Evolutionary conservation across 352 stramenopile genomes (phyloP).

Genomic region (Thraustochytrium striatum): DNA sequence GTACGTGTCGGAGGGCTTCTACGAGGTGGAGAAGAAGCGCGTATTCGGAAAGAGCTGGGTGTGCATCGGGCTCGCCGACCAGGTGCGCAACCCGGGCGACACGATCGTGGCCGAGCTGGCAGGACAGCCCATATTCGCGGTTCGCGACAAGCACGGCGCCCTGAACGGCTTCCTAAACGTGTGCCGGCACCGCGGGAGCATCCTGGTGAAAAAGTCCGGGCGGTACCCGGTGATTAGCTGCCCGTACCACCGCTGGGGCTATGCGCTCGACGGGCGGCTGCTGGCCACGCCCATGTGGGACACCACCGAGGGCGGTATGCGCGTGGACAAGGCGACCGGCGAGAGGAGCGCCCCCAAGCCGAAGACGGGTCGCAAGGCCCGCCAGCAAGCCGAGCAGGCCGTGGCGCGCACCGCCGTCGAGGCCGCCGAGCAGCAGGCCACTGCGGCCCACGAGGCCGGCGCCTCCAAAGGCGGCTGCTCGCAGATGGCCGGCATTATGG

Average conservation of each 20-base stretch:
- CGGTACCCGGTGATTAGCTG: constrained; percentile 53
- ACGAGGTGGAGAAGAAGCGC: constrained; percentile 50
- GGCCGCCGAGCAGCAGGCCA: not conserved
- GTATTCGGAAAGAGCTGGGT: constrained; percentile 52
- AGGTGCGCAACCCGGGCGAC: constrained; percentile 51
- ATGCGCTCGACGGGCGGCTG: constrained; percentile 52
- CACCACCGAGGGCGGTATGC: constrained; percentile 4
- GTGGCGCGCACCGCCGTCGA: not conserved
- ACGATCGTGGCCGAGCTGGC: constrained; percentile 50
- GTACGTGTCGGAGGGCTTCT: constrained; percentile 48
- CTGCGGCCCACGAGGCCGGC: not conserved
- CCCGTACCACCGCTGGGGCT: constrained; percentile 55
- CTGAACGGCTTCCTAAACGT: constrained; percentile 54
- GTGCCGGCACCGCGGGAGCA: constrained; percentile 51
- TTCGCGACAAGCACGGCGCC: constrained; percentile 46
- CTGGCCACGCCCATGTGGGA: constrained; percentile 53
- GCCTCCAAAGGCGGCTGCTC: not conserved
- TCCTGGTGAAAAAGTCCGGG: constrained; percentile 51
- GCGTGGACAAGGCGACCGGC: constrained; percentile 21
- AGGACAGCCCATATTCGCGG: constrained; percentile 51
- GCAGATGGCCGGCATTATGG: constrained; percentile 29
- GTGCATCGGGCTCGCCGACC: constrained; percentile 50
- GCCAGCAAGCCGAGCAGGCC: not conserved
- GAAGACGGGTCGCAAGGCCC: not conserved
- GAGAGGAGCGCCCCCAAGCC: constrained; percentile 12